Base-by-base conservation (phyloP, 306 rosid species). In the Cotoneaster glaucophyllus region DNA sequence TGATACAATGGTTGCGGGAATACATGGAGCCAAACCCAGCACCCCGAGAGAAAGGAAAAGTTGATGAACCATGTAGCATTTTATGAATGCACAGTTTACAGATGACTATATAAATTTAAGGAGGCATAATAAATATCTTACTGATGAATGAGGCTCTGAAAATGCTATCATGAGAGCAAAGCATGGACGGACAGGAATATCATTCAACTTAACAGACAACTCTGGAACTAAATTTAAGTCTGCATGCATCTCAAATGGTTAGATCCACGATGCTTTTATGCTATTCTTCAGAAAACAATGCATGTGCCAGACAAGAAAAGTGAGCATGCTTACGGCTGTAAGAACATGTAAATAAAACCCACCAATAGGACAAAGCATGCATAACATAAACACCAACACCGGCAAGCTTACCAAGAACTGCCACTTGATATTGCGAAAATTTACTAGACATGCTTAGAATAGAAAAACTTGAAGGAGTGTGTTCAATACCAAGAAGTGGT, bases 141-240 rank as follows among this genome's bases (percentile, higher is more conserved):
- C 98, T 26, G 89, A 78, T 58, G 89, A 79, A 41, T 89, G 88
- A 89, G 98, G 96, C 81, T 86, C 93, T 9, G 84, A 77, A 85
- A 92, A 92, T 77, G 97, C 97, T 82, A 90, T 90, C 97, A 92
- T 90, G 74, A 95, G 89, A 75, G 88, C 82, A 64, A 92, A 95
- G 77, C 96, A 85, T 3, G 98, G 93, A 73, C 71, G 78, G 75
- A 85, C 91, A n/a, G 92, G 90, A 86, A 92, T 79, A 77, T 85
- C 79, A 24, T 73, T 82, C 85, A 95, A 78, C 90, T 84, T 90
- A 43, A 73, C 86, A 8, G 93, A 87, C 69, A 87, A 78, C 80
- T 89, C 91, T 39, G 97, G 92, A 81, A 82, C 81, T 78, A 92
- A 79, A 66, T 69, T 89, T 62, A 80, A 61, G 84, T 89, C 97